phyloP scores from a whole-genome alignment of 768 basidiomycete species.

The Mycena sanguinolenta region DNA sequence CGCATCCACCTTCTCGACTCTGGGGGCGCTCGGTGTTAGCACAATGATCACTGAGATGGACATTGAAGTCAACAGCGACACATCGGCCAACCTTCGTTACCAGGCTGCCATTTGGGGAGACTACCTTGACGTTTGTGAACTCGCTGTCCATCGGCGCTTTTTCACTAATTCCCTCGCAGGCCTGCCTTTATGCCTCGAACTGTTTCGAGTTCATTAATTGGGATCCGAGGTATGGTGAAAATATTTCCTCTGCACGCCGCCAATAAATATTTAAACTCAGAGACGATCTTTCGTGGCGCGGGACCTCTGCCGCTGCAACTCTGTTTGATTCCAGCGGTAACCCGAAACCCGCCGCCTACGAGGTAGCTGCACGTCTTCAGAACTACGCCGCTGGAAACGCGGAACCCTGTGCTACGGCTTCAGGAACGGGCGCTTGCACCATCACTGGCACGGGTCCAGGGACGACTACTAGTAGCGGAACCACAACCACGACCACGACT shows the following conservation, averaged over 20 bases:
- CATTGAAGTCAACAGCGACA: constrained; percentile 13
- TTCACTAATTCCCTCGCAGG: neutral
- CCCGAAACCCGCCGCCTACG: constrained; percentile 34
- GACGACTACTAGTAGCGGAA: neutral
- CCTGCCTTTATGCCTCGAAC: constrained; percentile 32
- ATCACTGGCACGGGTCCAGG: constrained; percentile 4
- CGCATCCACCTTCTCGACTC: constrained; percentile 29
- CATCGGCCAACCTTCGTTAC: constrained; percentile 19
- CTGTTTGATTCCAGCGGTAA: constrained; percentile 31
- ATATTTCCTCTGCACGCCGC: neutral
- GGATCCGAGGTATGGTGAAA: constrained; percentile 22
- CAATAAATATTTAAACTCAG: neutral
- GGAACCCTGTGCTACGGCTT: constrained; percentile 27
- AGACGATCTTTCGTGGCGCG: constrained; percentile 36
- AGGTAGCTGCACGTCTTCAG: constrained; percentile 30
- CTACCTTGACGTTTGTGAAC: constrained; percentile 29
- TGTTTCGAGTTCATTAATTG: constrained; percentile 35
- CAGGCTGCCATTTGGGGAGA: constrained; percentile 35
- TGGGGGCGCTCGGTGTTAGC: constrained; percentile 25
- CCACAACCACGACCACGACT: neutral
- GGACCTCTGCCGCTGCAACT: constrained; percentile 32
- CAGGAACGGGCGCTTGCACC: constrained; percentile 28
- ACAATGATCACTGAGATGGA: constrained; percentile 35
- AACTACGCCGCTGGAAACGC: constrained; percentile 28
- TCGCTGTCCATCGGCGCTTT: neutral